Evolutionary conservation across 768 basidiomycete genomes (phyloP).

Genomic region (Suillus ampliporus): DNA sequence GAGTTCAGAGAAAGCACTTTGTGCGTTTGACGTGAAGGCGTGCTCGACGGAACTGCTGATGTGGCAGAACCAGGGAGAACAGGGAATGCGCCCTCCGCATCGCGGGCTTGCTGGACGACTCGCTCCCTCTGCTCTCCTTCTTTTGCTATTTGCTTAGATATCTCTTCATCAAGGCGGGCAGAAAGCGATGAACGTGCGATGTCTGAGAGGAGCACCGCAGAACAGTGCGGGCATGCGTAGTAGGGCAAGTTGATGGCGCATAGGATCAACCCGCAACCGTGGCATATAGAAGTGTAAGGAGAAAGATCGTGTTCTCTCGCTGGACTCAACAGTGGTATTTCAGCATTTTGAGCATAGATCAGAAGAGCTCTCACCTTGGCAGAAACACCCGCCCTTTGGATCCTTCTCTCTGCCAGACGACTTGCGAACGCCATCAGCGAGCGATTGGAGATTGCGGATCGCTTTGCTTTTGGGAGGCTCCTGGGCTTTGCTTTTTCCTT

Average conservation of each 20-base stretch:
- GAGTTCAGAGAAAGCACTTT: conserved; percentile 65
- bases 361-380: conserved; percentile 52
- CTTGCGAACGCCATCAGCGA: conserved; percentile 46
- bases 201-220: conserved; percentile 42
- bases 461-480: conserved; percentile 52
- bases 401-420: conserved; percentile 49
- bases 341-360: background rate
- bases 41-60: conserved; percentile 19
- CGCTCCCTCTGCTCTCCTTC: conserved; percentile 57
- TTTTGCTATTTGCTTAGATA: conserved; percentile 47
- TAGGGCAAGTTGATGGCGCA: conserved; percentile 62
- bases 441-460: conserved; percentile 52
- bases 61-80: conserved; percentile 38
- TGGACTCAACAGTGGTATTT: conserved; percentile 27
- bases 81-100: conserved; percentile 67
- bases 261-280: conserved; percentile 63
- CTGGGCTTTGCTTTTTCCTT: conserved; percentile 44
- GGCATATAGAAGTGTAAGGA: conserved; percentile 58
- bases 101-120: conserved; percentile 51
- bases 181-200: conserved; percentile 44
- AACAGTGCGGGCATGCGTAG: conserved; percentile 61
- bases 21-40: conserved; percentile 45
- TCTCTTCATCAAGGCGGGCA: conserved; percentile 47
- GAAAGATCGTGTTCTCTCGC: conserved; percentile 67
- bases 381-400: conserved; percentile 72